Evolutionary conservation across 202 grass and related monocot genomes (phyloP).

Genomic region (Alloteropsis angusta): DNA sequence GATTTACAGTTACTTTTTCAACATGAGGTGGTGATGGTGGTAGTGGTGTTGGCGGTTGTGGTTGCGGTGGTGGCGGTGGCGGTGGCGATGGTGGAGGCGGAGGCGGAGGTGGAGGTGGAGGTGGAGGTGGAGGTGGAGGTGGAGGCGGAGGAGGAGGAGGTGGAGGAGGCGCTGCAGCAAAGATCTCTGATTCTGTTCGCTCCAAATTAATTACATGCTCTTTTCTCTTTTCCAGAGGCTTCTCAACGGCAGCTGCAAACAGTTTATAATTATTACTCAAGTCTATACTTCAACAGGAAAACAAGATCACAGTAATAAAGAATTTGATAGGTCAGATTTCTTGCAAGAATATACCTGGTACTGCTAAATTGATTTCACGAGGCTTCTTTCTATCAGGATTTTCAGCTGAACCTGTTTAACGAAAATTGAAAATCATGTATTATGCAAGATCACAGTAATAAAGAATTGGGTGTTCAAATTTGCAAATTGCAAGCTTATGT

Average conservation of each 20-base stretch:
- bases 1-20: conserved; percentile 40
- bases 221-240: conserved; percentile 47
- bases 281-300: conserved; percentile 2
- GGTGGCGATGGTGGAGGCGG: background rate
- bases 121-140: background rate
- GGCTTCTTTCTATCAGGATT: conserved; percentile 32
- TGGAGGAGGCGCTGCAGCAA: conserved; percentile 46
- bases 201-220: conserved; percentile 61
- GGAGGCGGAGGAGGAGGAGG: conserved; percentile 52
- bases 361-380: conserved; percentile 45
- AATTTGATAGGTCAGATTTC: background rate
- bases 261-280: conserved; percentile 21
- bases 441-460: conserved; percentile 15
- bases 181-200: conserved; percentile 49
- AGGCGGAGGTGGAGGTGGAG: background rate
- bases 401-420: conserved; percentile 34
- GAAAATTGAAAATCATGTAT: conserved; percentile 26
- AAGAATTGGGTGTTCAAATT: background rate
- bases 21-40: conserved; percentile 1
- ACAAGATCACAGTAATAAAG: conserved; percentile 7
- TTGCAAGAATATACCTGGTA: conserved; percentile 38
- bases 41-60: background rate
- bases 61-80: background rate
- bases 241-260: conserved; percentile 43
- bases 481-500: conserved; percentile 5